A percentile compares a stretch with the other conserved stretches of the same genome.
phyloP scores from a whole-genome alignment of 257 asterid genomes.

The Gynochthodes officinalis region DNA sequence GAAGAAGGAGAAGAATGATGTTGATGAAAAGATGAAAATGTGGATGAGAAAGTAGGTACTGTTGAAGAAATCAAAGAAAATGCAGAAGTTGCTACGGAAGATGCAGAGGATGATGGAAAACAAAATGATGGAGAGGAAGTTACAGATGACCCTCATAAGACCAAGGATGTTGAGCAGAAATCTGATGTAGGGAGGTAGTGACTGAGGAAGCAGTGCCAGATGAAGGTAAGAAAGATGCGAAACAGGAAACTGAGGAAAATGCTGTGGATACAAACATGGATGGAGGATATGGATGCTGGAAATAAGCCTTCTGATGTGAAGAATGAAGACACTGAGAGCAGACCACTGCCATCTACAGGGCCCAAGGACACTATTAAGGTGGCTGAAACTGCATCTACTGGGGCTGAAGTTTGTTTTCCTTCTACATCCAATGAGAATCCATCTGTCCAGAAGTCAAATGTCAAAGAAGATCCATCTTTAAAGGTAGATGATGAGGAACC shows the following conservation, averaged over 20 bases:
- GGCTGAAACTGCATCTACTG: not conserved
- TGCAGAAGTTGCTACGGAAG: slow-evolving; percentile 15
- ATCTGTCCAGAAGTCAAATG: not conserved
- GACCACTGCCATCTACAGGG: not conserved
- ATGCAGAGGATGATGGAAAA: slow-evolving; percentile 1
- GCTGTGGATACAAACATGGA: not conserved
- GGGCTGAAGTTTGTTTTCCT: not conserved
- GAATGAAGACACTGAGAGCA: not conserved
- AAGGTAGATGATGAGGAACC: slow-evolving; percentile 18
- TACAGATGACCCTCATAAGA: not conserved
- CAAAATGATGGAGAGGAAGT: not conserved
- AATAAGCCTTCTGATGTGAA: not conserved
- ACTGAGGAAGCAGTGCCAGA: not conserved
- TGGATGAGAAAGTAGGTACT: not conserved
- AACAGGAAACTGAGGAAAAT: not conserved
- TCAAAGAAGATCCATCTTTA: slow-evolving; percentile 4
- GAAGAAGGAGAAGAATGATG: slow-evolving; percentile 25
- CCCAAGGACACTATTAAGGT: not conserved
- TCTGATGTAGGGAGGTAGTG: not conserved
- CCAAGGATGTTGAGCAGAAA: slow-evolving; percentile 10
- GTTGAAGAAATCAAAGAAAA: slow-evolving; percentile 1
- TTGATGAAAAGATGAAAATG: slow-evolving; percentile 28
- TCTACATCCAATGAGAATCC: not conserved
- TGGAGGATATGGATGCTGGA: slow-evolving; percentile 1
- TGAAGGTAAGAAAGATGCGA: not conserved